Evolutionary conservation across 2,329 filamentous ascomycete species (phyloP).

Genomic region (Neurospora sp.): DNA sequence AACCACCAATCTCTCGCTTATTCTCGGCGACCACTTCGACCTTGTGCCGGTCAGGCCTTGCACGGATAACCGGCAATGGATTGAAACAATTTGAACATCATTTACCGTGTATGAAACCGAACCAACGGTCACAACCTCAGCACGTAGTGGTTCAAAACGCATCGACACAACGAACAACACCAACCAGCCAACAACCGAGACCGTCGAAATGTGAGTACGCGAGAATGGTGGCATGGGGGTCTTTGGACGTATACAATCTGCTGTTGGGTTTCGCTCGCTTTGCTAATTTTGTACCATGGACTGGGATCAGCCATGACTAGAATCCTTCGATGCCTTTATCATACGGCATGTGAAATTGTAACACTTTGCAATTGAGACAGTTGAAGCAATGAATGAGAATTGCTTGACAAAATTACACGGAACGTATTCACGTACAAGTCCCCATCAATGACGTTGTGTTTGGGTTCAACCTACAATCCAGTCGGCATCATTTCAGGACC

Average conservation of each 20-base stretch:
- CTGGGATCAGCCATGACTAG: not conserved
- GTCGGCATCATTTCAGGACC: not conserved
- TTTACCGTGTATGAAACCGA: not conserved
- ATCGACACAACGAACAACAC: not conserved
- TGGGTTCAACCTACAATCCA: not conserved
- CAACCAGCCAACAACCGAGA: not conserved
- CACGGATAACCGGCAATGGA: not conserved
- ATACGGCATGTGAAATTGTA: not conserved
- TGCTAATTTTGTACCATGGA: not conserved
- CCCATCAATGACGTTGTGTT: not conserved
- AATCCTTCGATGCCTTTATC: not conserved
- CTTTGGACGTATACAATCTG: not conserved
- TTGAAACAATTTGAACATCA: not conserved
- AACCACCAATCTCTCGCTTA: not conserved
- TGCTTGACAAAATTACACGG: not conserved
- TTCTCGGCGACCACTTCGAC: not conserved
- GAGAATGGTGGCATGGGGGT: not conserved
- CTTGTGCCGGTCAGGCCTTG: not conserved
- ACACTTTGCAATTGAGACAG: not conserved
- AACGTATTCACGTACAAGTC: not conserved
- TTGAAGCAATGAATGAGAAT: not conserved
- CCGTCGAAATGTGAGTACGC: not conserved
- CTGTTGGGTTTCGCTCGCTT: not conserved
- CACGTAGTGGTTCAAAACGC: not conserved
- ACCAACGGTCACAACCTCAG: not conserved